Evolutionary conservation across 2,329 filamentous ascomycete species (phyloP).

Genomic region (Xylaria sp.): DNA sequence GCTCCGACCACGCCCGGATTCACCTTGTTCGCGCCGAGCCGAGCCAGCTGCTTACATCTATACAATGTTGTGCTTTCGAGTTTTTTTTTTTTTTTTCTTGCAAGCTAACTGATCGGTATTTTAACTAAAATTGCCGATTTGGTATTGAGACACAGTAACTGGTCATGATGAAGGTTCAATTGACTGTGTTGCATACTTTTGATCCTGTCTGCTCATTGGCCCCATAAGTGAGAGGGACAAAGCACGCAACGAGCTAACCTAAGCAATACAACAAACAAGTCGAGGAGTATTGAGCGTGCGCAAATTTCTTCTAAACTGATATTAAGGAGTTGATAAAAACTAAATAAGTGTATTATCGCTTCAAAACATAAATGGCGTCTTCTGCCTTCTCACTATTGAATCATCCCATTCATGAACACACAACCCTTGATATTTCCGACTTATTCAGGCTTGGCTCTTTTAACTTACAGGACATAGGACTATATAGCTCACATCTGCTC

Average conservation of each 20-base stretch:
- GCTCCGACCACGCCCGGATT: conserved; percentile 24
- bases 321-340: too few relatives aligned
- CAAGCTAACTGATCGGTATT: background rate
- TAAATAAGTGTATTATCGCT: too few relatives aligned
- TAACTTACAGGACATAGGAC: background rate
- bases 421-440: too few relatives aligned
- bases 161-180: background rate
- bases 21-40: background rate
- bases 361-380: too few relatives aligned
- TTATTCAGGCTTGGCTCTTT: too few relatives aligned
- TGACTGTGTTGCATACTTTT: background rate
- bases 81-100: background rate
- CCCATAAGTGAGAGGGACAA: background rate
- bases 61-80: background rate
- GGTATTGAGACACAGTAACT: background rate
- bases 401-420: too few relatives aligned
- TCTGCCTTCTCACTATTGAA: too few relatives aligned
- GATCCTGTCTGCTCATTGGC: too few relatives aligned
- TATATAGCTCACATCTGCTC: background rate
- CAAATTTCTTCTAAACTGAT: too few relatives aligned
- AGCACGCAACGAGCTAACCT: background rate
- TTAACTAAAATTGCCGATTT: background rate
- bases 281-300: background rate
- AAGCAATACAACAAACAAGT: background rate
- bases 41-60: background rate